phyloP scores from a whole-genome alignment of 495 filamentous ascomycete genomes.

The Penicillium canescens region DNA sequence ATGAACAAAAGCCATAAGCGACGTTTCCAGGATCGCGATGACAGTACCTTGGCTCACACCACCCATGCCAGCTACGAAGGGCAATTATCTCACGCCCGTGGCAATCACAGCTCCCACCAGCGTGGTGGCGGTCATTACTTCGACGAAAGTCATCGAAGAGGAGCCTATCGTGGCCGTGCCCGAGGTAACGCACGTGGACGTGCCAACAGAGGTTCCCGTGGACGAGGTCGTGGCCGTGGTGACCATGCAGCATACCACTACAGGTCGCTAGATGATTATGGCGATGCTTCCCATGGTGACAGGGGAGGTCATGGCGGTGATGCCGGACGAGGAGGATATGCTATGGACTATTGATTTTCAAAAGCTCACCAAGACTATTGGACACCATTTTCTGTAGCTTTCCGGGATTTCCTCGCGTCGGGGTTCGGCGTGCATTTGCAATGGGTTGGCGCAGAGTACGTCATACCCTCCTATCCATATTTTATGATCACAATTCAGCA shows the following conservation, averaged over 20 bases:
- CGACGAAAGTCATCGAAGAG: slow-evolving; percentile 38
- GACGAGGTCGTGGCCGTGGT: slow-evolving; percentile 36
- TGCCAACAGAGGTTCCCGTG: slow-evolving; percentile 41
- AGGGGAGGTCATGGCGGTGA: slow-evolving; percentile 17
- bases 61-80: slow-evolving; percentile 17
- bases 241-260: slow-evolving; percentile 40
- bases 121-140: slow-evolving; percentile 21
- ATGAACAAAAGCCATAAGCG: slow-evolving; percentile 54
- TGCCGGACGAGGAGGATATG: slow-evolving; percentile 19
- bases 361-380: not conserved
- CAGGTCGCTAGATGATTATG: slow-evolving; percentile 42
- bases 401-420: not conserved
- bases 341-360: slow-evolving; percentile 43
- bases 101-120: slow-evolving; percentile 18
- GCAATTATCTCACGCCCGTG: slow-evolving; percentile 7
- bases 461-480: not conserved
- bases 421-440: slow-evolving; percentile 2
- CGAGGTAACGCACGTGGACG: slow-evolving; percentile 45
- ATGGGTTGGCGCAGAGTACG: slow-evolving; percentile 1
- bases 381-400: not conserved
- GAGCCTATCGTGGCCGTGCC: slow-evolving; percentile 49
- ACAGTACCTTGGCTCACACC: slow-evolving; percentile 25
- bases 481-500: not conserved
- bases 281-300: slow-evolving; percentile 30
- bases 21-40: slow-evolving; percentile 37